Base-by-base conservation (phyloP, 345 rosid species). In the Eucalyptus cloeziana region DNA sequence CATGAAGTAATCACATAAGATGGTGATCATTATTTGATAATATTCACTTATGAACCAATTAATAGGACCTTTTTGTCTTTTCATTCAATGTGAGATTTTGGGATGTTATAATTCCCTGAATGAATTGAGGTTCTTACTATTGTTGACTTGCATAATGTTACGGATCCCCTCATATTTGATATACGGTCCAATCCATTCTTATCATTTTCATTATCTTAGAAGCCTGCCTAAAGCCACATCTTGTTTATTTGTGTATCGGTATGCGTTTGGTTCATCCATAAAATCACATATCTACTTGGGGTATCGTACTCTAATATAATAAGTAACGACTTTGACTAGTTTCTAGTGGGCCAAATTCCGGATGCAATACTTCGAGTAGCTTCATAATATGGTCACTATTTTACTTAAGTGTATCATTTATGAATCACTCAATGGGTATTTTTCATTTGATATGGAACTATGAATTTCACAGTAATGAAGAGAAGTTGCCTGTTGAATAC, bases 141-240 rank as follows among this genome's bases (percentile, higher is more conserved):
- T 33, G 58, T 69, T 16, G 7, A 69, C 43, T 10, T 10, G 12
- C 0, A 9, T 24, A 17, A 33, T 2, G 0, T 21, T 4, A 33
- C 0, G 3, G 2, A 40, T 3, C 45, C 19, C 14, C 14, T 10
- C 0, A 37, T 71, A 19, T 71, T 71, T 33, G 45, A 5, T 37
- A 10, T 2, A 7, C 0, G 0, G 44, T 69, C 80, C 6, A 31
- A 33, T 69, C 25, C 12, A 31, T 69, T 19, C 1, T 5, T 2
- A 69, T 33, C 4, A 3, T 69, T 69, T 33, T 76, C 27, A 10
- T 19, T 6, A 37, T 37, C 25, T 52, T 52, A 52, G 0, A 52
- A 52, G 58, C 7, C 0, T 19, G 4, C 0, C 58, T 52, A 52
- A 0, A 52, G 58, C 0, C 0, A 0, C 25, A 21, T 52, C 0